Evolutionary conservation across 345 rosid species (phyloP), one percentile per base, ranked within the genome.

Genomic region (Limnanthes douglasii): DNA sequence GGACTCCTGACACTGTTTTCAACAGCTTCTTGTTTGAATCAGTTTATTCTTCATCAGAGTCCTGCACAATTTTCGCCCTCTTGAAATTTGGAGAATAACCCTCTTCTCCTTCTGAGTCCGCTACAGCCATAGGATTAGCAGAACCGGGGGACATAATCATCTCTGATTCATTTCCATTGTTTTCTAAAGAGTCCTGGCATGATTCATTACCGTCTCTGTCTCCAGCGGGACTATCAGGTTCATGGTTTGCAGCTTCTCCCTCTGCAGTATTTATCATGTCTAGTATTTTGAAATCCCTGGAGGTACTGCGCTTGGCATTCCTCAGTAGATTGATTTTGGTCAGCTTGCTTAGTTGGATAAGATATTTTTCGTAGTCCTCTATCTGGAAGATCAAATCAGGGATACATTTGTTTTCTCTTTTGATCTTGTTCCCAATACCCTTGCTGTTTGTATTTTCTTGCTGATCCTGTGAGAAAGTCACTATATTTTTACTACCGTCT

Each of bases 261-360:
- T 30, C 20, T 4, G 12, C 31, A n/a, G 21, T 30, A 16, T 44
- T n/a, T 2, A 32, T 56, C 5, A 46, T 35, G 34, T 60, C 86
- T 57, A 45, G 45, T 41, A 83, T 83, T 54, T 54, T 83, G 59
- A 83, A 83, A 46, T 84, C 95, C 37, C 93, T 46, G 13, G 86
- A 55, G 3, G 72, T 84, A 65, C 95, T 84, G 28, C 93, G 78
- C 67, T 84, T 84, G 37, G 86, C 95, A 30, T 84, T 60, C 69
- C 66, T 70, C 66, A 78, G 39, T 41, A 84, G 59, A 53, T 84
- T 84, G 22, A 75, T 39, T 55, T 78, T 84, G 50, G 71, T 68
- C 8, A 41, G 64, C 61, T 75, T 78, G 69, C 93, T 70, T 7
- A 84, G 78, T 53, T 60, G 83, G 45, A 84, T 84, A 11, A 84